Evolutionary conservation across 176 grass and related monocot genomes (phyloP).

Genomic region (Aegilops sharonensis): DNA sequence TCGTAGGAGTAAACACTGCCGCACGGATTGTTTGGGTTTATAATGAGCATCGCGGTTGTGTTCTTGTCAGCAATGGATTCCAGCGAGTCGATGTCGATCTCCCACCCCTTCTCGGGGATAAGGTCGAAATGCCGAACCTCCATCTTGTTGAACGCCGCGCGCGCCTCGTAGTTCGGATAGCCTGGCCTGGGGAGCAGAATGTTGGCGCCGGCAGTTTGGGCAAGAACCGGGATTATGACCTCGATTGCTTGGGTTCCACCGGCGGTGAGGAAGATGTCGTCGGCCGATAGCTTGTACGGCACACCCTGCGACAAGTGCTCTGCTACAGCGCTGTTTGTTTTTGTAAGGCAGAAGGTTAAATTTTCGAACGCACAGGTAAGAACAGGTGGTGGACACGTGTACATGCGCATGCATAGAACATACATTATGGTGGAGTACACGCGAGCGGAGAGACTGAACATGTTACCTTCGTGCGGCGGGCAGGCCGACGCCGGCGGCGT

Average conservation of each 20-base stretch:
- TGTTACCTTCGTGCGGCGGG: slow-evolving; percentile 40
- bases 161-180: slow-evolving; percentile 42
- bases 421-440: neutral
- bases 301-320: slow-evolving; percentile 48
- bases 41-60: slow-evolving; percentile 49
- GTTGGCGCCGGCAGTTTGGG: slow-evolving; percentile 44
- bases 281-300: slow-evolving; percentile 33
- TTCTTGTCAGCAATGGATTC: slow-evolving; percentile 58
- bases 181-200: slow-evolving; percentile 59
- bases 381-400: neutral
- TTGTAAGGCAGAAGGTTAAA: neutral
- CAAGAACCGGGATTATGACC: slow-evolving; percentile 39
- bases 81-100: slow-evolving; percentile 47
- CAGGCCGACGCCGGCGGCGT: slow-evolving; percentile 49
- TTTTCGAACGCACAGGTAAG: neutral
- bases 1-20: slow-evolving; percentile 53
- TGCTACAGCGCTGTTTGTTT: slow-evolving; percentile 36
- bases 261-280: slow-evolving; percentile 59
- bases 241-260: slow-evolving; percentile 66
- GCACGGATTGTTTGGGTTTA: slow-evolving; percentile 68
- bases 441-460: no score
- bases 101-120: slow-evolving; percentile 53
- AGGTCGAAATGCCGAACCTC: slow-evolving; percentile 49
- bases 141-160: slow-evolving; percentile 13
- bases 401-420: neutral